Evolutionary conservation across 495 filamentous ascomycete genomes (phyloP), one percentile per base, ranked within the genome.

Genomic region (Articulospora tetracladia): DNA sequence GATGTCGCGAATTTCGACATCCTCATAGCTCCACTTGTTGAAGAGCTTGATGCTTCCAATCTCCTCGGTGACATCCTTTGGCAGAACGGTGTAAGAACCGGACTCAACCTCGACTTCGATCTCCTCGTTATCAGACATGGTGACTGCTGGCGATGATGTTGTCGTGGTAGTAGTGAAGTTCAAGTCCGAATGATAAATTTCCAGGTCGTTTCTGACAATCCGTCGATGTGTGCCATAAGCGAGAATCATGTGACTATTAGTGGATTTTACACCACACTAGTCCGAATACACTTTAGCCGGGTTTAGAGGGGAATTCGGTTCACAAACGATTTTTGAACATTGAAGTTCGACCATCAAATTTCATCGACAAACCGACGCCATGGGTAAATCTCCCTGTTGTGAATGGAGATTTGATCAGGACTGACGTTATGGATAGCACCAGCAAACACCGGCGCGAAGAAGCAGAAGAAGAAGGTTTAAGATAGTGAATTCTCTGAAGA

Each of bases 1-100:
- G 80, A 99, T 98, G 74, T 99, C 94, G 69, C 94, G 85, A 75
- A 98, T 94, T 83, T 99, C 94, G 69, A 99, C 95, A 86, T 98
- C 93, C 76, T 97, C 95, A 80, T 98, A 99, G 79, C 85, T 92
- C 83, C 88, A 92, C 73, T 90, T 90, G 81, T 88, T 96, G 89
- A 99, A 99, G 64, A 99, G 89, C 88, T 96, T 97, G 74, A 95
- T 83, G 80, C 81, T 88, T 73, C 93, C 94, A 81, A 94, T 86
- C 79, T 97, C 91, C 64, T 86, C 81, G 65, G 83, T 79, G 69
- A 96, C 91, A 62, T 98, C 95, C 86, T 96, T 98, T 75, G 94
- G 94, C 69, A 99, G 89, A 73, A 94, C 86, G 67, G 83, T 76
- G 78, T 87, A 88, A 3, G 39, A 44, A 76, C 79, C 83, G 72